Base-by-base conservation (phyloP, 345 rosid species). In the Moricandia moricandioides region DNA sequence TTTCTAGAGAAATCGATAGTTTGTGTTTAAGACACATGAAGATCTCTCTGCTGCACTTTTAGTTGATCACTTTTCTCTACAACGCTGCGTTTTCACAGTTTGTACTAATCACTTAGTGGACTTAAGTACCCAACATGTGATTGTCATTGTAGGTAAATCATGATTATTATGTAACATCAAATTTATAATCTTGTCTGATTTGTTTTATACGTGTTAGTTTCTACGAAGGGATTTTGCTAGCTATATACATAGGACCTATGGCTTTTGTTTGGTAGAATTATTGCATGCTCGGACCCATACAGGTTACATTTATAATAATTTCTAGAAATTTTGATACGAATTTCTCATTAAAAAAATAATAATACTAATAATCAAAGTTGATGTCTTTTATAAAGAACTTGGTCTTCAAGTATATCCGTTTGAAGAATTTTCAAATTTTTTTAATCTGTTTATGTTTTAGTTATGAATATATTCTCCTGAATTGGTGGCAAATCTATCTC, bases 31-130 rank as follows among this genome's bases (percentile, higher is more conserved):
- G 17, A 6, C 5, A 47, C 52, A 47, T 21, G 3, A 16, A 16
- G 56, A 21, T 49, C 54, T 62, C 30, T 70, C 76, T 49, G 37
- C 39, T 62, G 27, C 37, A 51, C 60, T 6, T 54, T 40, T 6
- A 43, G 18, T 70, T 58, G 29, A 40, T 60, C 18, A 17, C 35
- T 17, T 13, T 21, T 62, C 37, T n/a, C 2, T 54, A 35, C 29
- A 35, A 62, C 68, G 68, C 75, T 71, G 35, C 52, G 62, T 51
- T 63, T 72, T 24, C 37, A 35, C 62, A 51, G 37, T 49, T 49
- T 49, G 24, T 21, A 21, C 24, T 21, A 21, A 21, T 21, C 24
- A 21, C 24, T 11, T 11, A 70, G 33, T 31, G 6, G 3, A 21
- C 24, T 21, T 21, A 21, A 21, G 24, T 21, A 21, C 24, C 2